Conservation (phyloP, 2,329 filamentous ascomycete genomes). For the Fusarium dlaminii region DNA sequence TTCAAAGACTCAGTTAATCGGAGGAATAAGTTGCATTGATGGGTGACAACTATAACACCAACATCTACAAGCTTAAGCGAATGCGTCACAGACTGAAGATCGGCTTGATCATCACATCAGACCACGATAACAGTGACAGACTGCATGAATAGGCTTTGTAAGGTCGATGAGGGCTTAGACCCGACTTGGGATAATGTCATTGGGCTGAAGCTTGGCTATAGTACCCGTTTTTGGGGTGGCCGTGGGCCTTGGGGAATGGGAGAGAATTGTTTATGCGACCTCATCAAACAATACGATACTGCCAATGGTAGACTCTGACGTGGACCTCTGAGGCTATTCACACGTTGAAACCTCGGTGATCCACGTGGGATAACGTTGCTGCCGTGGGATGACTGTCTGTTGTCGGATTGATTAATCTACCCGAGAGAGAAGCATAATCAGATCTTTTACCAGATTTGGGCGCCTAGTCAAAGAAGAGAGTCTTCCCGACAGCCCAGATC, state of each 20-base stretch:
- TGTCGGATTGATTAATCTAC: slow-evolving; percentile 12
- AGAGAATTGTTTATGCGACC: background rate
- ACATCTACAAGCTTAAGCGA: background rate
- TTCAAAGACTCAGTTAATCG: background rate
- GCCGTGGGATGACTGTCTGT: slow-evolving; percentile 2
- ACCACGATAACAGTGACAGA: background rate
- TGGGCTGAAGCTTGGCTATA: slow-evolving; percentile 13
- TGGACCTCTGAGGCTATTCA: slow-evolving; percentile 4
- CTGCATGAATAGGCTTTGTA: background rate
- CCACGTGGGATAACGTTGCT: slow-evolving; percentile 10
- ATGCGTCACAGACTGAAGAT: background rate
- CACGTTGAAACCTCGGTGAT: slow-evolving; percentile 2
- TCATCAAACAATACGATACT: slow-evolving; percentile 26
- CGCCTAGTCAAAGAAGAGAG: background rate
- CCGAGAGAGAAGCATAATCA: slow-evolving; percentile 10
- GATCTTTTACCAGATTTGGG: slow-evolving; percentile 2
- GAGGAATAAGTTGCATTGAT: background rate
- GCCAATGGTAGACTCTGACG: background rate
- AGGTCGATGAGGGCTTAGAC: background rate
- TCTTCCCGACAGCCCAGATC: slow-evolving; percentile 12
- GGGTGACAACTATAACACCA: background rate
- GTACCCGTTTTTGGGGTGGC: background rate
- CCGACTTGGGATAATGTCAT: slow-evolving; percentile 1
- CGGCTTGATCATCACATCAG: background rate
- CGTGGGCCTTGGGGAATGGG: background rate